Base-by-base conservation (phyloP, 2,329 filamentous ascomycete genomes). In the Pyrenophora teres region DNA sequence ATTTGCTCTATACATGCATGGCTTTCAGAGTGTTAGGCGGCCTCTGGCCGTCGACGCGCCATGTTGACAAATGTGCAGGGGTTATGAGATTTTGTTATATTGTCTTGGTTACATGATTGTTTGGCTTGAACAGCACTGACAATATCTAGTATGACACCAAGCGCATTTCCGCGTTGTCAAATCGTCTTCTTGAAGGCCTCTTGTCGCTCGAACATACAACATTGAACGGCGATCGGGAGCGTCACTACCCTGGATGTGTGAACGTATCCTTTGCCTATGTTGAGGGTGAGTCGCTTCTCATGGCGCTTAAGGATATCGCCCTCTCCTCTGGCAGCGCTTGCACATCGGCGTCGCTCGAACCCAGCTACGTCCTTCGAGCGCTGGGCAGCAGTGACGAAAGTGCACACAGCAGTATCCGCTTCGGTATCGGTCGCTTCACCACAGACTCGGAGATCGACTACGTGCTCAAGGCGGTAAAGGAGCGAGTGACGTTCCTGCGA, bases 221-320 rank as follows among this genome's bases (percentile, higher is more conserved):
- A 7, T 87, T 96, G 64, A 99, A 99, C 68, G 94, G 94, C 43
- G 91, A 94, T 64, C 82, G 87, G 2, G 76, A 88, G 4, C 82
- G 85, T 45, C 95, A 95, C 75, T 99, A 99, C 73, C 92, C 94
- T 2, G 94, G 94, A 57, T 99, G 94, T 66, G 93, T 99, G 56
- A 99, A 99, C 74, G 89, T 99, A 9, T 99, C 94, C 0, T 99
- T 99, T 70, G 93, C 94, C 30, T 99, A 99, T 68, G 92, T 99
- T 4, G 94, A 99, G 77, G 94, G 94, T 62, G 94, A 99, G 77
- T 97, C 94, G 2, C 87, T 99, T 1, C 83, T 99, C 58, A 99
- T 99, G 94, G 94, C 94, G 0, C 79, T 99, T 39, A 99, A 99
- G 77, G 94, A 99, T 64, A 97, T 99, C 75, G 94, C 94, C 0